Percentiles rank a stretch among this genome's conserved stretches.
Conservation (phyloP, 257 asterid genomes). For the Nicotiana undulata region DNA sequence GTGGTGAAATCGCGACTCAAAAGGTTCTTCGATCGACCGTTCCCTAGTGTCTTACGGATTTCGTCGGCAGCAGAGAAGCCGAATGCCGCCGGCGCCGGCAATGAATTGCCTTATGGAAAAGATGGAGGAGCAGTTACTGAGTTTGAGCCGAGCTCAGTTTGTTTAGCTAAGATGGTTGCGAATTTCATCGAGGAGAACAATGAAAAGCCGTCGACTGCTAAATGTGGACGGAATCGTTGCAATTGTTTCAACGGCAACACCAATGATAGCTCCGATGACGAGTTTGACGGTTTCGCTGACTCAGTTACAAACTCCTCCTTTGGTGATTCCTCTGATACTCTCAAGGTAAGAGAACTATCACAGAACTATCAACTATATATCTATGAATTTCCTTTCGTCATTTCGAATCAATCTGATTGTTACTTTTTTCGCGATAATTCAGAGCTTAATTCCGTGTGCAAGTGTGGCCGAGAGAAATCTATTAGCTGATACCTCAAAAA, state of each 20-base stretch:
- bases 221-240: constrained; percentile 69
- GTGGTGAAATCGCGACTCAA: constrained; percentile 61
- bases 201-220: constrained; percentile 46
- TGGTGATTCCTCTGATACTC: constrained; percentile 55
- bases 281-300: constrained; percentile 60
- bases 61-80: constrained; percentile 48
- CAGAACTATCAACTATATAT: not conserved
- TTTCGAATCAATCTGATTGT: not conserved
- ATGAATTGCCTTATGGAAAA: constrained; percentile 15
- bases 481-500: constrained; percentile 65
- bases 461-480: constrained; percentile 66
- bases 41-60: constrained; percentile 50
- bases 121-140: constrained; percentile 35
- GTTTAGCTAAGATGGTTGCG: constrained; percentile 81
- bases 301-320: constrained; percentile 37
- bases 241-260: constrained; percentile 83
- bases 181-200: constrained; percentile 65
- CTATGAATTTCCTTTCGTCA: not conserved
- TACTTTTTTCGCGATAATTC: not conserved
- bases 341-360: constrained; percentile 42
- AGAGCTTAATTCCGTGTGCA: constrained; percentile 76
- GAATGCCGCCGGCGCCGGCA: constrained; percentile 26
- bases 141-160: constrained; percentile 86
- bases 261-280: constrained; percentile 90
- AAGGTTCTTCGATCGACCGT: constrained; percentile 87